Evolutionary conservation across 768 basidiomycete genomes (phyloP).

Genomic region (Sistotremastrum suecicum): DNA sequence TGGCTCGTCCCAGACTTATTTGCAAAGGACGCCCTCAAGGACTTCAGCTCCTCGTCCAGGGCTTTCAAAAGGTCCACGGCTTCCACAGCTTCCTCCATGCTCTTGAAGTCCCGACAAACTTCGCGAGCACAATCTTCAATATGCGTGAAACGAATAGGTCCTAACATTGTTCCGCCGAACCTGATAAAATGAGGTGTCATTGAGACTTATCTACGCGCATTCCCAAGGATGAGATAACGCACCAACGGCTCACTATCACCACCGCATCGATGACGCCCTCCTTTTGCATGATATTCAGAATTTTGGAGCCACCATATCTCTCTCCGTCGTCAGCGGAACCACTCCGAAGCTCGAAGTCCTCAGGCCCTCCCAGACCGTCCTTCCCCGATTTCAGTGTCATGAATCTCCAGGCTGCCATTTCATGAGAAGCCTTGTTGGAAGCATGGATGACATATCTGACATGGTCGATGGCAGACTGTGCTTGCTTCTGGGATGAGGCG

Average conservation of each 20-base stretch:
- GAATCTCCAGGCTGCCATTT: slow-evolving; percentile 68
- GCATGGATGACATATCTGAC: slow-evolving; percentile 44
- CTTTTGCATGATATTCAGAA: slow-evolving; percentile 55
- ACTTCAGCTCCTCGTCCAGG: slow-evolving; percentile 45
- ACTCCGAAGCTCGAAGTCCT: slow-evolving; percentile 56
- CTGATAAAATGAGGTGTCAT: slow-evolving; percentile 19
- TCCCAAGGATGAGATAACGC: slow-evolving; percentile 8
- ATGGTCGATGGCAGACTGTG: slow-evolving; percentile 33
- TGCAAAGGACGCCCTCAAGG: slow-evolving; percentile 38
- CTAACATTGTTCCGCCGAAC: slow-evolving; percentile 73
- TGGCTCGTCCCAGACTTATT: neutral
- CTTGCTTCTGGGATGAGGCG: slow-evolving; percentile 38
- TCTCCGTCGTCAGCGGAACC: slow-evolving; percentile 71
- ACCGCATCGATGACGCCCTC: slow-evolving; percentile 63
- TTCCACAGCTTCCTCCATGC: slow-evolving; percentile 54
- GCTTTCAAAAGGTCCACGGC: slow-evolving; percentile 38
- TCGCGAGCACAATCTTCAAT: slow-evolving; percentile 65
- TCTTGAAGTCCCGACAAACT: slow-evolving; percentile 56
- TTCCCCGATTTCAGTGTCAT: slow-evolving; percentile 55
- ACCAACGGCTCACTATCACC: slow-evolving; percentile 73
- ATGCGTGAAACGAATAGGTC: slow-evolving; percentile 60
- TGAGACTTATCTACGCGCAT: neutral
- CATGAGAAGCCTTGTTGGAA: slow-evolving; percentile 46
- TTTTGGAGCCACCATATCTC: slow-evolving; percentile 48
- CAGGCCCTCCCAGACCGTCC: slow-evolving; percentile 53